These are phyloP conservation scores for Leccinum disarticulatum DNA, from an alignment of 768 basidiomycete species.

Conservation along the genomic window DNA sequence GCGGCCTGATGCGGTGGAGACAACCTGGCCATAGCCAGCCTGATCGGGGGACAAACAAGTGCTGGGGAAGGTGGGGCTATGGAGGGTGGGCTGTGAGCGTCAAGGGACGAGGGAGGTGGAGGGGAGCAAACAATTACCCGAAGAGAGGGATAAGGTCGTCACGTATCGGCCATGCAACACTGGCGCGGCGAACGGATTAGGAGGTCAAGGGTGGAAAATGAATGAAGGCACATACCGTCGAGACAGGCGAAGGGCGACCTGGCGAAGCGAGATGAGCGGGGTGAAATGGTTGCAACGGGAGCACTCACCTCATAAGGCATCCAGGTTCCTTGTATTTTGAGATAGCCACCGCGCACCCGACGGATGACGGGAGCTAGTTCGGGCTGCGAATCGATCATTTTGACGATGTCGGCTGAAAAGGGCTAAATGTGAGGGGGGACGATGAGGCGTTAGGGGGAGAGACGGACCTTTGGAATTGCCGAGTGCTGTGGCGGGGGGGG, in stretches of 20 bases:
- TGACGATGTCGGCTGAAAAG: conserved; percentile 80
- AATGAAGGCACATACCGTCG: conserved; percentile 57
- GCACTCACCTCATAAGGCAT: conserved; percentile 81
- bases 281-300: neutral
- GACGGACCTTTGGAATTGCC: conserved; percentile 82
- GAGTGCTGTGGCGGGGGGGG: conserved; percentile 49
- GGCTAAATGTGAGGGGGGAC: conserved; percentile 16
- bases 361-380: conserved; percentile 81
- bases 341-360: conserved; percentile 82
- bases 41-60: conserved; percentile 85
- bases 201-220: conserved; percentile 4
- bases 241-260: conserved; percentile 79
- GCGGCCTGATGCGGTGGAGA: conserved; percentile 57
- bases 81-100: conserved; percentile 20
- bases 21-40: conserved; percentile 83
- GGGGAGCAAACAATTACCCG: conserved; percentile 50
- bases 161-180: conserved; percentile 87
- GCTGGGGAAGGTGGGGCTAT: conserved; percentile 78
- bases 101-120: neutral
- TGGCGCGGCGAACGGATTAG: conserved; percentile 38
- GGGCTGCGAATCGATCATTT: conserved; percentile 90
- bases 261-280: conserved; percentile 25
- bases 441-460: conserved; percentile 7
- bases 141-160: conserved; percentile 86
- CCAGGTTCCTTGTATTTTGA: conserved; percentile 94